Conservation (phyloP, 2,329 filamentous ascomycete species). For the Fusarium humuli region DNA sequence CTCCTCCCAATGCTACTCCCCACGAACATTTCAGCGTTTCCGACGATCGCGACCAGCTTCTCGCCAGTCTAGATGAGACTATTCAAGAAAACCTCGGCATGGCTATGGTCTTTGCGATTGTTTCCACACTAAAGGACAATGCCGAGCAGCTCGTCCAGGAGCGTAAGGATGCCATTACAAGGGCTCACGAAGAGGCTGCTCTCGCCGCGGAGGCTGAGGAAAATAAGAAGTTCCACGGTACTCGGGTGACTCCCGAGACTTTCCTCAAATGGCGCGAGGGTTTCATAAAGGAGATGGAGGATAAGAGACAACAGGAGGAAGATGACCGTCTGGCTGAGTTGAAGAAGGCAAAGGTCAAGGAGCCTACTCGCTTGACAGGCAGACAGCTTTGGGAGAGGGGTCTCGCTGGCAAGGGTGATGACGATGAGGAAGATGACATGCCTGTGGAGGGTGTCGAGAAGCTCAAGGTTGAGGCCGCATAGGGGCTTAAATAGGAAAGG, state of each 20-base stretch:
- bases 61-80: slow-evolving; percentile 76
- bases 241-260: slow-evolving; percentile 84
- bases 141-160: slow-evolving; percentile 87
- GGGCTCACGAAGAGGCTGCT: slow-evolving; percentile 65
- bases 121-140: slow-evolving; percentile 86
- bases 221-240: slow-evolving; percentile 96
- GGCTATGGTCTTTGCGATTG: slow-evolving; percentile 95
- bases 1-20: slow-evolving; percentile 75
- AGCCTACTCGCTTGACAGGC: slow-evolving; percentile 77
- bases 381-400: slow-evolving; percentile 83
- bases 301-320: slow-evolving; percentile 73
- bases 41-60: slow-evolving; percentile 80
- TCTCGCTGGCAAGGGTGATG: slow-evolving; percentile 73
- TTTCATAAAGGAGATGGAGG: slow-evolving; percentile 85
- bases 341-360: slow-evolving; percentile 81
- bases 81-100: slow-evolving; percentile 96
- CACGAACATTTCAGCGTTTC: slow-evolving; percentile 82
- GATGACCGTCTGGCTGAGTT: slow-evolving; percentile 86
- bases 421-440: slow-evolving; percentile 75
- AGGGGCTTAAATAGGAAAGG: slow-evolving; percentile 1
- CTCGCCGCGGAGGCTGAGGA: slow-evolving; percentile 83
- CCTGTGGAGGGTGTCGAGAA: slow-evolving; percentile 74
- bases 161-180: slow-evolving; percentile 73
- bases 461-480: slow-evolving; percentile 73
- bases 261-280: slow-evolving; percentile 85